Percentiles rank a stretch among this genome's conserved stretches.
These are phyloP conservation scores for Ramalina peruviana DNA, from an alignment of 495 filamentous ascomycete genomes.

Conservation along the genomic window DNA sequence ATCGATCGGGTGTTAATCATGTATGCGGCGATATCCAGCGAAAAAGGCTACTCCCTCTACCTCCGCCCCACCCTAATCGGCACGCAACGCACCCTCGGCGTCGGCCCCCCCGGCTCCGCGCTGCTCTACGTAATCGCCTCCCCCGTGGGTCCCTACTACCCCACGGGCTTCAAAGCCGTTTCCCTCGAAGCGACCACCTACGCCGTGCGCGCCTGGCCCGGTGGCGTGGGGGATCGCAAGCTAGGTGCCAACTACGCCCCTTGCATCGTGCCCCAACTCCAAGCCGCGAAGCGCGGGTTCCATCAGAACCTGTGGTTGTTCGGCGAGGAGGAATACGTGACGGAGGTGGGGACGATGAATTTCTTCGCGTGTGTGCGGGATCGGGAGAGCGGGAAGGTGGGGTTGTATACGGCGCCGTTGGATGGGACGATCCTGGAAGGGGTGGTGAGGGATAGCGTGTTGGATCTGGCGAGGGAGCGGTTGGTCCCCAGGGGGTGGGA, in stretches of 20 bases:
- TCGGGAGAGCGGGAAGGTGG: conserved; percentile 73
- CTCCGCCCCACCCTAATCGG: conserved; percentile 94
- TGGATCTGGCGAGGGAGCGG: conserved; percentile 69
- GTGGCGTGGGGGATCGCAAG: conserved; percentile 94
- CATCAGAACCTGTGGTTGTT: conserved; percentile 99
- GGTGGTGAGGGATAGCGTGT: conserved; percentile 78
- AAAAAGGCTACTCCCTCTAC: conserved; percentile 81
- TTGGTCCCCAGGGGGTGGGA: conserved; percentile 77
- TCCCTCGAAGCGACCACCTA: conserved; percentile 87
- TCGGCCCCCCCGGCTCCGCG: conserved; percentile 79
- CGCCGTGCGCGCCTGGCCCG: conserved; percentile 93
- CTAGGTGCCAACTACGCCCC: conserved; percentile 96
- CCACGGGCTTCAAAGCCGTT: conserved; percentile 92
- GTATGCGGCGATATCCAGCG: conserved; percentile 16
- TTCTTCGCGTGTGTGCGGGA: conserved; percentile 72
- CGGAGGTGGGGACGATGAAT: conserved; percentile 98
- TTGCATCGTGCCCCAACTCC: conserved; percentile 81
- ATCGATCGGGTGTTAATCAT: conserved; percentile 6
- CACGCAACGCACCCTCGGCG: conserved; percentile 83
- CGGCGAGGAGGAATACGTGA: conserved; percentile 82
- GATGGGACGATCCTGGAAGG: conserved; percentile 97
- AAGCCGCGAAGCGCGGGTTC: conserved; percentile 79
- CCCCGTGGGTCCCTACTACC: conserved; percentile 95
- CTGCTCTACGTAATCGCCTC: conserved; percentile 90
- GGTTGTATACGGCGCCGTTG: conserved; percentile 80